A percentile compares a stretch with the other conserved stretches of the same genome.
phyloP scores from a whole-genome alignment of 1,284 basidiomycete species.

The Anthracocystis panici-leucophaei region DNA sequence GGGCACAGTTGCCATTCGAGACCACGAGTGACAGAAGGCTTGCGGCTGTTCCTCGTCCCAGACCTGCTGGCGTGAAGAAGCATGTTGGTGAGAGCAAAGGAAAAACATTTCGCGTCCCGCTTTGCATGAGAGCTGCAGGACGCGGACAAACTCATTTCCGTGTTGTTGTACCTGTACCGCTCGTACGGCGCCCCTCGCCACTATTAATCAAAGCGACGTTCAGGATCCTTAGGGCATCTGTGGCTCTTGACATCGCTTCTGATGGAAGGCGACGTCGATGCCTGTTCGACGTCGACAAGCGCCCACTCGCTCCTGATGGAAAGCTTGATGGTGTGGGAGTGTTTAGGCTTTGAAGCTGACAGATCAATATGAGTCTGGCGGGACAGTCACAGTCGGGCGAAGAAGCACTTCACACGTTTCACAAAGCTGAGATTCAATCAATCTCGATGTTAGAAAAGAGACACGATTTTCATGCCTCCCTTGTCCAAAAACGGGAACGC shows the following conservation, averaged over 20 bases:
- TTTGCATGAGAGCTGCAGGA: slow-evolving; percentile 32
- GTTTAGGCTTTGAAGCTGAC: no score
- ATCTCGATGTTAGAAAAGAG: neutral
- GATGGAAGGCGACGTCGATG: no score
- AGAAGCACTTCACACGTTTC: neutral
- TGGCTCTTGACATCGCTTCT: no score
- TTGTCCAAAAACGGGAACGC: slow-evolving; percentile 9
- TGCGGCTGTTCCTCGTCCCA: neutral
- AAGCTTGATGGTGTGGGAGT: no score
- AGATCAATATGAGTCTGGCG: neutral
- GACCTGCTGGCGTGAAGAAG: neutral
- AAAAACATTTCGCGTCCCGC: slow-evolving; percentile 25
- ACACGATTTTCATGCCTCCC: neutral
- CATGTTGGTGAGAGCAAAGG: neutral
- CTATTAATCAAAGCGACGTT: neutral
- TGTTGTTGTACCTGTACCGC: slow-evolving; percentile 12
- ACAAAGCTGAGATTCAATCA: slow-evolving; percentile 7
- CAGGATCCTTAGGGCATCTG: neutral
- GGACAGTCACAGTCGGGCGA: no score
- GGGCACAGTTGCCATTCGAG: no score
- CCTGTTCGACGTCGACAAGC: no score
- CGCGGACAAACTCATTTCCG: slow-evolving; percentile 30
- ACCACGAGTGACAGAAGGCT: neutral
- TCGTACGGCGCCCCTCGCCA: no score
- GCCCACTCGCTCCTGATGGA: no score